Percentiles rank a stretch among this genome's conserved stretches.
Conservation (phyloP, 2,329 filamentous ascomycete species). For the Calonectria fujianensis region DNA sequence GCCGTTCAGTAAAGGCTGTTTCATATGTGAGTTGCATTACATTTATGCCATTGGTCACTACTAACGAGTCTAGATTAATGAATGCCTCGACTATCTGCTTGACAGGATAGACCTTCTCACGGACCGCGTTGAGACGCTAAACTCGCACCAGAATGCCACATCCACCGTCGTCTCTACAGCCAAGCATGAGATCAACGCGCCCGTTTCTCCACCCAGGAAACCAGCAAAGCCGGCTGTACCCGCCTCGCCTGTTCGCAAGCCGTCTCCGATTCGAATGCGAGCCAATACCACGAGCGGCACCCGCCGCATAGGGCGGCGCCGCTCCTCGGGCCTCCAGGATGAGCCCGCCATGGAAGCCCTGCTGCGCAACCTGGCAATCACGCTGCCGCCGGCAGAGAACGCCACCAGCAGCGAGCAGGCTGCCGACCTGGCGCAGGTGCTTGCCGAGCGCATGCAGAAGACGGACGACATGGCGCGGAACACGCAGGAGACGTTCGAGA, state of each 20-base stretch:
- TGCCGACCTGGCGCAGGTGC: constrained; percentile 58
- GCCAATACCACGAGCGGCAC: constrained; percentile 50
- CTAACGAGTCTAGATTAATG: constrained; percentile 64
- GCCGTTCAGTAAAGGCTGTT: constrained; percentile 67
- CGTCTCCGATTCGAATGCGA: constrained; percentile 61
- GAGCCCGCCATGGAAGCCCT: constrained; percentile 67
- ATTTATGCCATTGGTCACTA: fast-evolving
- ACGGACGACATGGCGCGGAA: constrained; percentile 65
- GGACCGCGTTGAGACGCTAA: constrained; percentile 65
- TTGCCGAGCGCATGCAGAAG: constrained; percentile 65
- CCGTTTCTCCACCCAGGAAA: constrained; percentile 48
- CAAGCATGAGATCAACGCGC: constrained; percentile 64
- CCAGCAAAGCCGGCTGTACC: constrained; percentile 51
- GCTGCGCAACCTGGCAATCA: constrained; percentile 68
- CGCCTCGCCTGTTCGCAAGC: constrained; percentile 60
- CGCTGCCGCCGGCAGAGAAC: constrained; percentile 60
- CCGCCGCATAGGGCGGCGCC: constrained; percentile 52
- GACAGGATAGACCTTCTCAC: constrained; percentile 67
- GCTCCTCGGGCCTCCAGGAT: constrained; percentile 62
- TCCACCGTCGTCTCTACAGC: constrained; percentile 64
- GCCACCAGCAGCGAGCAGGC: constrained; percentile 51
- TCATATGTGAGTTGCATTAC: constrained; percentile 67
- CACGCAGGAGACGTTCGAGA: constrained; percentile 72
- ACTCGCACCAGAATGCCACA: constrained; percentile 67
- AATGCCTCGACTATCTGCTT: constrained; percentile 71